Base-by-base conservation (phyloP, 257 asterid species). In the Fraxinus cuspidata region DNA sequence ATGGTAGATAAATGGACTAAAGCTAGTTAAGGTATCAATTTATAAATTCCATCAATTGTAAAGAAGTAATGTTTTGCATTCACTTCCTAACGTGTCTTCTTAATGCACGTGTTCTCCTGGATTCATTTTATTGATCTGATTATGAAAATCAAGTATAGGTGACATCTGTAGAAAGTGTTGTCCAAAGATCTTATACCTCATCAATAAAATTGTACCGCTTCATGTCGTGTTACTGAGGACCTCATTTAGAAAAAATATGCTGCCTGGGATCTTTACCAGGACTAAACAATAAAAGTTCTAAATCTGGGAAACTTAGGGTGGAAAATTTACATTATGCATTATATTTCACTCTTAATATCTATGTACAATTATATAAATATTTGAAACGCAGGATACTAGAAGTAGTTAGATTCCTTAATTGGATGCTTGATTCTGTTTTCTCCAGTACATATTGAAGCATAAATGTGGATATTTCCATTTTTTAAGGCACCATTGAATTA, bases 61-160 rank as follows among this genome's bases (percentile, higher is more conserved):
- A 13, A 9, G 68, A 60, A 21, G 5, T 63, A 23, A 23, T 27
- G 69, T 23, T 7, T 63, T 63, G 18, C 31, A 25, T 19, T 25
- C 69, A 25, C 32, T 10, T 25, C 74, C 53, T 67, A 47, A 74
- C 42, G 67, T 74, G 34, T 49, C 68, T 66, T 77, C 29, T 21
- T 77, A 47, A 66, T 69, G 29, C 40, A 16, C 3, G 51, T 75
- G 60, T 73, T 66, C 67, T 74, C 70, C 21, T 79, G 76, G 70
- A 28, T 76, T 71, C 66, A 64, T 25, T 28, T 64, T 42, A 28
- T 76, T 34, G 70, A 15, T 73, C 64, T 58, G n/a, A 74, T 76
- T 49, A 44, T 37, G 3, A 34, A 63, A 66, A 74, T 76, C 77
- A 70, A 75, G 15, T 34, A 21, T 34, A 42, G 28, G 80, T 78